phyloP scores from a whole-genome alignment of 495 filamentous ascomycete species.

The Penicillium lagena region DNA sequence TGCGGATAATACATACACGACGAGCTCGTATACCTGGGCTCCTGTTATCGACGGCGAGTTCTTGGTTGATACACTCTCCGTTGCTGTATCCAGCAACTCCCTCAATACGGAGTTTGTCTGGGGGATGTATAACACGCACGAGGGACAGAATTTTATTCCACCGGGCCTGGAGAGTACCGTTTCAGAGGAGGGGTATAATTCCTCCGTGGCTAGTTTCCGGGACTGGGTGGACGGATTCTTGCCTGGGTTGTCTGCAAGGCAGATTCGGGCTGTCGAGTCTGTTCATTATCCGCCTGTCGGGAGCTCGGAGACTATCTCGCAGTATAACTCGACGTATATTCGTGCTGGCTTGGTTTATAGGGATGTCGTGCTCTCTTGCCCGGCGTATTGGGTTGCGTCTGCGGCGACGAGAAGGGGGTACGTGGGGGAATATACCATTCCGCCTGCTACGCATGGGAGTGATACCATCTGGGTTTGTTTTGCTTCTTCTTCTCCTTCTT shows the following conservation, averaged over 20 bases:
- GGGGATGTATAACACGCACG: conserved; percentile 53
- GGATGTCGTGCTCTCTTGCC: conserved; percentile 55
- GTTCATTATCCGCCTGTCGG: conserved; percentile 41
- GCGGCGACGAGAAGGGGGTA: conserved; percentile 38
- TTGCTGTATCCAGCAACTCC: conserved; percentile 26
- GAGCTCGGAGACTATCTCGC: conserved; percentile 30
- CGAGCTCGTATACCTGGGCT: conserved; percentile 50
- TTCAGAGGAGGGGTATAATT: conserved; percentile 36
- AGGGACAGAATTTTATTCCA: conserved; percentile 55
- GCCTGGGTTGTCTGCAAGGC: conserved; percentile 32
- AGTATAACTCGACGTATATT: conserved; percentile 39
- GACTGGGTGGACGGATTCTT: conserved; percentile 47
- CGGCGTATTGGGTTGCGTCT: conserved; percentile 49
- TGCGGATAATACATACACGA: conserved; percentile 42
- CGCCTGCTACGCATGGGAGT: conserved; percentile 51
- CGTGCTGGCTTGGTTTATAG: conserved; percentile 51
- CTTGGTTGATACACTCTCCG: conserved; percentile 36
- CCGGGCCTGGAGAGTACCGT: conserved; percentile 31
- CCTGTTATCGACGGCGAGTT: conserved; percentile 55
- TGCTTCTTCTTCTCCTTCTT: not conserved
- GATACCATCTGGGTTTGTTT: conserved; percentile 50
- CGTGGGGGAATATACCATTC: conserved; percentile 53
- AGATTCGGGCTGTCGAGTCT: conserved; percentile 29
- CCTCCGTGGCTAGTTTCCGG: conserved; percentile 36
- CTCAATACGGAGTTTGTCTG: conserved; percentile 43